These are phyloP conservation scores for Clarkia xantiana DNA, from an alignment of 345 rosid species.

Conservation along the genomic window DNA sequence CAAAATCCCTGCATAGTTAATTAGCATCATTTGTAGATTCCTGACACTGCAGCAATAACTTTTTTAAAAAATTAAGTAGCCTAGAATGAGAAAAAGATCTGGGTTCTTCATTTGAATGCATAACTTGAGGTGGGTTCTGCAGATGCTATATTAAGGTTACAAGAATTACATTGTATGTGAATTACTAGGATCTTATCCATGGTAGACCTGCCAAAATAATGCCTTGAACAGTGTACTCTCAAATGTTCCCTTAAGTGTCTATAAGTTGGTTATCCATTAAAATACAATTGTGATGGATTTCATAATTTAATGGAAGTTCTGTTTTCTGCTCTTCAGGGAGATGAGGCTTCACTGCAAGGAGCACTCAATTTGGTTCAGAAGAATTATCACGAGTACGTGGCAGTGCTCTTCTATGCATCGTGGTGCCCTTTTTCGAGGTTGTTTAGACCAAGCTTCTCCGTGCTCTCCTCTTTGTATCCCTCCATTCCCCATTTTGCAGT, in stretches of 20 bases:
- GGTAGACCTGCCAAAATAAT: too few species aligned
- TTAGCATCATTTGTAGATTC: too few species aligned
- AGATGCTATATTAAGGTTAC: too few species aligned
- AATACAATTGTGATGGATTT: neutral
- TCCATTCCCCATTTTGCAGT: slow-evolving; percentile 63
- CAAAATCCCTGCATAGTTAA: too few species aligned
- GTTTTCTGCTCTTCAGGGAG: slow-evolving; percentile 40
- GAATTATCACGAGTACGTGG: slow-evolving; percentile 44
- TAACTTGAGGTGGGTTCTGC: neutral
- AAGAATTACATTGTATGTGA: neutral
- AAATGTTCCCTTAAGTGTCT: too few species aligned
- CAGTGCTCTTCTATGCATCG: slow-evolving; percentile 81
- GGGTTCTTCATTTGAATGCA: neutral
- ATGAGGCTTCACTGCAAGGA: slow-evolving; percentile 58
- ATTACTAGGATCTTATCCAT: neutral
- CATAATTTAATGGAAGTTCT: slow-evolving; percentile 3
- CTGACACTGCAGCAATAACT: too few species aligned
- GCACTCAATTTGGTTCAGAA: slow-evolving; percentile 51
- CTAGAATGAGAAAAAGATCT: neutral
- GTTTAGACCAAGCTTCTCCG: slow-evolving; percentile 53
- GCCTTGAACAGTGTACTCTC: too few species aligned
- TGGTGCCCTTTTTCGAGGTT: slow-evolving; percentile 91
- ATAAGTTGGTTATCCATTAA: neutral
- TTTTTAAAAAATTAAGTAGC: too few species aligned
- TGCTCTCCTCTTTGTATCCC: slow-evolving; percentile 53